Percentiles rank a stretch among this genome's conserved stretches.
Conservation (phyloP, 805 yeast species). For the Candida orba region DNA sequence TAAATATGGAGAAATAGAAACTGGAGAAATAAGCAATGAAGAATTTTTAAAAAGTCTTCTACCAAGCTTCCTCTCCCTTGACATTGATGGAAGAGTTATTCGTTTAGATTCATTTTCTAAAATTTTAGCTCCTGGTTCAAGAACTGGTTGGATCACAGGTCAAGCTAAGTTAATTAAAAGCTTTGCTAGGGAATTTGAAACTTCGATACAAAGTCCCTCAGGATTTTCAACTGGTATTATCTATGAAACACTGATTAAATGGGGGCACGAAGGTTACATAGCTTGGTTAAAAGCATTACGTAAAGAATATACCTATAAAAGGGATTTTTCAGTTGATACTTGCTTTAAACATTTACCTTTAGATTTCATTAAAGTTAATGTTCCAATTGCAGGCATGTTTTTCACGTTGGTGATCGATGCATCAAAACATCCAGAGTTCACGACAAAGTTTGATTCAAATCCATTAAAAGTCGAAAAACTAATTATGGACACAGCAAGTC, state of each 20-base stretch:
- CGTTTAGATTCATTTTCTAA: constrained; percentile 75
- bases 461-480: constrained; percentile 50
- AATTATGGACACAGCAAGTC: neutral
- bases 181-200: constrained; percentile 55
- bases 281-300: constrained; percentile 66
- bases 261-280: constrained; percentile 71
- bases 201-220: constrained; percentile 63
- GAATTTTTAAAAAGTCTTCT: constrained; percentile 43
- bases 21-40: constrained; percentile 24
- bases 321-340: constrained; percentile 80
- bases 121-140: constrained; percentile 68
- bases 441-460: constrained; percentile 45
- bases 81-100: constrained; percentile 71
- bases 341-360: constrained; percentile 50
- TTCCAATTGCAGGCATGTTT: constrained; percentile 86
- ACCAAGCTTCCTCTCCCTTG: constrained; percentile 62
- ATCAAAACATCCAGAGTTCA: constrained; percentile 67
- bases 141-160: constrained; percentile 68
- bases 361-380: constrained; percentile 32
- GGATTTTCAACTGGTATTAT: constrained; percentile 62
- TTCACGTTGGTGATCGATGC: constrained; percentile 70
- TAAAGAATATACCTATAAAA: constrained; percentile 75
- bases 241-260: constrained; percentile 48
- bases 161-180: constrained; percentile 50
- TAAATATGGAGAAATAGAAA: constrained; percentile 42